These are phyloP conservation scores for Diaporthe amygdali DNA, from an alignment of 2,329 filamentous ascomycete species.

Conservation along the genomic window DNA sequence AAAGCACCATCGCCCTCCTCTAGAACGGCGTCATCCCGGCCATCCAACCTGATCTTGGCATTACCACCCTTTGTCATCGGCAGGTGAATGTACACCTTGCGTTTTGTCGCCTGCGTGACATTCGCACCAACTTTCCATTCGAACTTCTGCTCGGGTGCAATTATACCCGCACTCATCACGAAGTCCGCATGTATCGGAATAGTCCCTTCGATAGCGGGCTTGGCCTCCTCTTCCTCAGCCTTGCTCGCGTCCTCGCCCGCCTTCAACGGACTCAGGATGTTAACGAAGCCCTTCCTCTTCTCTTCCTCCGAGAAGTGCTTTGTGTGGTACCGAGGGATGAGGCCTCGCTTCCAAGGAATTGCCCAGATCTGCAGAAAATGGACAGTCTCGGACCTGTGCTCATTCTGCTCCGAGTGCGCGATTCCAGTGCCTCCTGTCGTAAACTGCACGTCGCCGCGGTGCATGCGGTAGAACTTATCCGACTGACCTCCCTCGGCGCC, in stretches of 20 bases:
- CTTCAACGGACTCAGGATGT: constrained; percentile 77
- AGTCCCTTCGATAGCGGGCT: constrained; percentile 65
- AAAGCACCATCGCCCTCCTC: constrained; percentile 84
- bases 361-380: constrained; percentile 94
- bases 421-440: constrained; percentile 85
- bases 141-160: constrained; percentile 69
- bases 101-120: constrained; percentile 52
- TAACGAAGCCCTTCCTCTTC: constrained; percentile 74
- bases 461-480: constrained; percentile 73
- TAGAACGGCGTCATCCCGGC: constrained; percentile 69
- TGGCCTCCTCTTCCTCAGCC: constrained; percentile 67
- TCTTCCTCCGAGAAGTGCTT: constrained; percentile 72
- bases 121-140: constrained; percentile 72
- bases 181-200: constrained; percentile 88
- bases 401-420: constrained; percentile 83
- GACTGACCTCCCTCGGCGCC: constrained; percentile 62
- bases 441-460: constrained; percentile 85
- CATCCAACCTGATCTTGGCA: constrained; percentile 72
- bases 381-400: constrained; percentile 71
- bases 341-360: constrained; percentile 74
- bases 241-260: constrained; percentile 66
- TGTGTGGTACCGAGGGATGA: constrained; percentile 80
- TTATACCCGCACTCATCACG: constrained; percentile 79
- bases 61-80: constrained; percentile 79
- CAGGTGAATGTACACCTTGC: constrained; percentile 82